Conservation (phyloP, 192 early-diverging fungal species). For the Fimicolochytrium jonesii region DNA sequence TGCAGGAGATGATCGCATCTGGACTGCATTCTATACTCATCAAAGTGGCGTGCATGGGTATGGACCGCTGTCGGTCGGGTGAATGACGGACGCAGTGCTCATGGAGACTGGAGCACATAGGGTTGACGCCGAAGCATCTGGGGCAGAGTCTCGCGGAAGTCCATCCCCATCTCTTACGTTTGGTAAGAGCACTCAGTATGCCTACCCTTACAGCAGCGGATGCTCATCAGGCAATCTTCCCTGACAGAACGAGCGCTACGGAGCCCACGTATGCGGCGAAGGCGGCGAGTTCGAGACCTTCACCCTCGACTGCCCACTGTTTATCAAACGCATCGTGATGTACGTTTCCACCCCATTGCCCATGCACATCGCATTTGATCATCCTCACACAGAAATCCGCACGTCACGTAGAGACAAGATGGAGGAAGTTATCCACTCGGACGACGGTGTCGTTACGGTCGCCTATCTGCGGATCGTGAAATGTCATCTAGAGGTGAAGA, state of each 20-base stretch:
- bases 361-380: not conserved
- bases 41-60: conserved; percentile 83
- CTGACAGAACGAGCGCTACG: conserved; percentile 67
- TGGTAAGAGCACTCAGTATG: too few relatives aligned
- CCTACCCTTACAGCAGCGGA: too few relatives aligned
- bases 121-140: conserved; percentile 67
- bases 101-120: too few relatives aligned
- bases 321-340: conserved; percentile 78
- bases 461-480: conserved; percentile 72
- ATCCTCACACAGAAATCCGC: not conserved
- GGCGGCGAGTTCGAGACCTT: conserved; percentile 97
- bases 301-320: conserved; percentile 88
- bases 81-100: too few relatives aligned
- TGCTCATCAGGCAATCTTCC: too few relatives aligned
- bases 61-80: not conserved
- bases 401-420: conserved; percentile 56
- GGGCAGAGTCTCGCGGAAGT: conserved; percentile 76
- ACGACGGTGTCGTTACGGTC: conserved; percentile 78
- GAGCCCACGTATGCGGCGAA: conserved; percentile 89
- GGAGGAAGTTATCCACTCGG: conserved; percentile 70
- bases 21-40: conserved; percentile 81
- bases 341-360: conserved; percentile 33
- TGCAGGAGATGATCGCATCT: conserved; percentile 78
- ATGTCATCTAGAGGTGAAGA: conserved; percentile 67
- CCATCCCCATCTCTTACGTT: conserved; percentile 64